Evolutionary conservation across 139 green algal genomes (phyloP).

Genomic region (Chlamydomonas sp.): DNA sequence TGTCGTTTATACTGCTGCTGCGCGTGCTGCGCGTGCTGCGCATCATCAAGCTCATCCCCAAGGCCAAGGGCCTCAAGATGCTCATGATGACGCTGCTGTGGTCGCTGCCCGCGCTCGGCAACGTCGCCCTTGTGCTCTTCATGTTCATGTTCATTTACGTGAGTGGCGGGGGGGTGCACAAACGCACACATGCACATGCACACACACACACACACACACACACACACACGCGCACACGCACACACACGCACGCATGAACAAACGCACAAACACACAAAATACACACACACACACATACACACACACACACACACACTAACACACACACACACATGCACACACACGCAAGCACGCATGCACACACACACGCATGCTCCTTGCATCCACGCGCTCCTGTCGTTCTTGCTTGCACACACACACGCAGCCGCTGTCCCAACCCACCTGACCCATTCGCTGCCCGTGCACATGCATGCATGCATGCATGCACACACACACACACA

Average conservation of each 20-base stretch:
- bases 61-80: conserved; percentile 51
- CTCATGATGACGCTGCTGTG: conserved; percentile 65
- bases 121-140: conserved; percentile 23
- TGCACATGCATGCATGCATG: too few relatives aligned
- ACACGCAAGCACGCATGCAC: too few relatives aligned
- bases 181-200: background rate
- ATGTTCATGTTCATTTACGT: conserved; percentile 17
- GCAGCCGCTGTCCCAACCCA: too few relatives aligned
- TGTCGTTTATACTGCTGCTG: conserved; percentile 53
- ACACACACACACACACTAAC: background rate
- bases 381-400: too few relatives aligned
- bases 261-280: too few relatives aligned
- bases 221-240: background rate
- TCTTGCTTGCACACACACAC: too few relatives aligned
- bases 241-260: too few relatives aligned
- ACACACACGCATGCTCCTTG: background rate
- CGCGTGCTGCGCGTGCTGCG: conserved; percentile 59
- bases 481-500: too few relatives aligned
- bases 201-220: conserved; percentile 1
- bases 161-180: background rate
- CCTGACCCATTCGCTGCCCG: too few relatives aligned
- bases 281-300: background rate
- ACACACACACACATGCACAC: too few relatives aligned
- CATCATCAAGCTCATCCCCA: conserved; percentile 67
- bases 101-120: conserved; percentile 38